Percentiles rank a stretch among this genome's conserved stretches.
phyloP scores from a whole-genome alignment of 2,329 filamentous ascomycete genomes.

The Fusarium nematophilum region DNA sequence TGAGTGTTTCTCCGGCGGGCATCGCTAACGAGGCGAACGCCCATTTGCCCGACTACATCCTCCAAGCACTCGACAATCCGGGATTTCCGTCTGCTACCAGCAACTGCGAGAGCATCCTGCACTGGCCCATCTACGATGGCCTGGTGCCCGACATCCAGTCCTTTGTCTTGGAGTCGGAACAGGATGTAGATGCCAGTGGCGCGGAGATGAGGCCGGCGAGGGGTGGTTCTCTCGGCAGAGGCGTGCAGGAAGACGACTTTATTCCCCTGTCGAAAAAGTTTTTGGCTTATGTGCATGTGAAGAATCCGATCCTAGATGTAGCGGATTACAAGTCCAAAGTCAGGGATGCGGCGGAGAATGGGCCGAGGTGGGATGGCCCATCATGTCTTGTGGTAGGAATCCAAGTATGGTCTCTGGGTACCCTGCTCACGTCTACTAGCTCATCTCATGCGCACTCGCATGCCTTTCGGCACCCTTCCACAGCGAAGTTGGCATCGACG shows the following conservation, averaged over 20 bases:
- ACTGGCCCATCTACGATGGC: conserved; percentile 14
- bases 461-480: conserved; percentile 36
- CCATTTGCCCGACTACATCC: not conserved
- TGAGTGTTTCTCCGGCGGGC: no score
- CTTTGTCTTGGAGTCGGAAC: not conserved
- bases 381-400: conserved; percentile 38
- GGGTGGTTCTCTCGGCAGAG: no score
- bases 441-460: conserved; percentile 39
- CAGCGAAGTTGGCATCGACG: not conserved
- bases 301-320: conserved; percentile 24
- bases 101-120: conserved; percentile 16
- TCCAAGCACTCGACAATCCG: conserved; percentile 8
- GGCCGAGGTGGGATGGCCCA: conserved; percentile 41
- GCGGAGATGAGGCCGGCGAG: no score
- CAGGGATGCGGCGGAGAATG: conserved; percentile 16
- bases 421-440: not conserved
- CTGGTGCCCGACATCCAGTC: conserved; percentile 1
- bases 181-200: not conserved
- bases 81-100: conserved; percentile 4
- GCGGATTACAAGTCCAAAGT: conserved; percentile 5
- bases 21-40: no score
- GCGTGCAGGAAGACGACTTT: conserved; percentile 20
- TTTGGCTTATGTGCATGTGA: conserved; percentile 14
- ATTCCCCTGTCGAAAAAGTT: conserved; percentile 11
- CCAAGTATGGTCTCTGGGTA: not conserved